Percentiles rank a stretch among this genome's conserved stretches.
Conservation (phyloP, 2,329 filamentous ascomycete species). For the Plenodomus biglobosus region DNA sequence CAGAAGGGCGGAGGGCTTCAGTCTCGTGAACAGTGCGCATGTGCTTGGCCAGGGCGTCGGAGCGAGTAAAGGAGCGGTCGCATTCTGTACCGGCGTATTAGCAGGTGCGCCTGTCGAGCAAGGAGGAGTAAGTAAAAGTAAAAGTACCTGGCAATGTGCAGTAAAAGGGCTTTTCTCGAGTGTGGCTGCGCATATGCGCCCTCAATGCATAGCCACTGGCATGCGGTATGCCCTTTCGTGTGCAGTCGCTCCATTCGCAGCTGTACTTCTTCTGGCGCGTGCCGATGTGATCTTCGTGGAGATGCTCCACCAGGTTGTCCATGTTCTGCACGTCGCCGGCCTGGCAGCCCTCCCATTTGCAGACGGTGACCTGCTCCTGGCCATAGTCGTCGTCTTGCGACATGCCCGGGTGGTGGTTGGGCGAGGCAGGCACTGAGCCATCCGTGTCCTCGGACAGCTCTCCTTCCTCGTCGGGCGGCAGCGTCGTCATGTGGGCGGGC, state of each 20-base stretch:
- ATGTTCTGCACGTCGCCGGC: slow-evolving; percentile 54
- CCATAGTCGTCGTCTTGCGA: slow-evolving; percentile 47
- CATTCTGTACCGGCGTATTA: slow-evolving; percentile 69
- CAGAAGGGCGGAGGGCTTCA: slow-evolving; percentile 77
- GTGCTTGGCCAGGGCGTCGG: slow-evolving; percentile 93
- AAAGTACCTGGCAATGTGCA: slow-evolving; percentile 86
- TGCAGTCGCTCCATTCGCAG: slow-evolving; percentile 95
- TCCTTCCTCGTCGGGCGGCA: slow-evolving; percentile 44
- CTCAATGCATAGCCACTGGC: slow-evolving; percentile 94
- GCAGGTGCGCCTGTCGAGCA: not conserved
- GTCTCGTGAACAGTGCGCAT: slow-evolving; percentile 99
- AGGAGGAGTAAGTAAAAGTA: slow-evolving; percentile 32
- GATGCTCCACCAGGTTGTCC: slow-evolving; percentile 55
- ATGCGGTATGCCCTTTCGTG: slow-evolving; percentile 84
- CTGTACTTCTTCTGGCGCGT: slow-evolving; percentile 93
- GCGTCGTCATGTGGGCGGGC: slow-evolving; percentile 24
- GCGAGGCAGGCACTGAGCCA: slow-evolving; percentile 66
- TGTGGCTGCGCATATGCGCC: slow-evolving; percentile 97
- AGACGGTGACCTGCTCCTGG: slow-evolving; percentile 51
- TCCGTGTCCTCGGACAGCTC: slow-evolving; percentile 90
- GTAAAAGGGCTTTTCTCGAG: slow-evolving; percentile 97
- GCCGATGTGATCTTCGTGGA: slow-evolving; percentile 90
- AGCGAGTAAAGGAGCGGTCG: slow-evolving; percentile 93
- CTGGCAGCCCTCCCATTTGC: slow-evolving; percentile 56
- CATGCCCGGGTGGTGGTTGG: slow-evolving; percentile 46